Base-by-base conservation (phyloP, 495 filamentous ascomycete species). In the Cercophora sp. region DNA sequence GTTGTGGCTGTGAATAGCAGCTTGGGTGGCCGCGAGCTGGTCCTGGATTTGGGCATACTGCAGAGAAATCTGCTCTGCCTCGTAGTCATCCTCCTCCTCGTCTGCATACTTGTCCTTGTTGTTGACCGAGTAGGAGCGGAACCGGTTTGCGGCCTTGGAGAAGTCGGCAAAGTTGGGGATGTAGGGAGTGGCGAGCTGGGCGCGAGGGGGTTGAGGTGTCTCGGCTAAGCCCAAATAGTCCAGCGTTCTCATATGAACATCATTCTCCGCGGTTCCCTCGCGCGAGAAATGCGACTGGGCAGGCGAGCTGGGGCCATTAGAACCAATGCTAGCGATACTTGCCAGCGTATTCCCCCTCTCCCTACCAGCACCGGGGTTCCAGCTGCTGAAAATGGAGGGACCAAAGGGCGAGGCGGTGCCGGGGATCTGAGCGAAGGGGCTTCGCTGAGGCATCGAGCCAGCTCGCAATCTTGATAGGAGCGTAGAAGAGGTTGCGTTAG, bases 21-120 rank as follows among this genome's bases (percentile, higher is more conserved):
- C 91, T 56, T 95, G 88, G 13, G 91, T 93, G 22, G 87, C 87
- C 39, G 87, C 87, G 44, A 80, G 63, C 55, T 80, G 73, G 51
- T 80, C 75, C 48, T 80, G 75, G 13, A 78, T 62, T 35, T 73
- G 68, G 31, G 85, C 84, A 56, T 85, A 87, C 20, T 85, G 81
- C 56, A 84, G 79, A 10, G 83, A 85, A 18, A 91, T 65, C n/a
- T n/a, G n/a, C 8, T 88, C 82, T 10, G 86, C 84, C 41, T 86
- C 86, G 44, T 85, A 87, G 51, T 89, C 84, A 34, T 91, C 89
- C 15, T 94, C 86, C 20, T 96, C 92, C 55, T 96, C 90, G 51
- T 95, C 91, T 0, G 87, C 93, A 62, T 97, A 97, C 70, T 94
- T 96, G 66, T 96, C 93, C 68, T 94, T 96, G 34, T 94, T 93